phyloP scores from a whole-genome alignment of 345 rosid genomes.

The Linum usitatissimum region DNA sequence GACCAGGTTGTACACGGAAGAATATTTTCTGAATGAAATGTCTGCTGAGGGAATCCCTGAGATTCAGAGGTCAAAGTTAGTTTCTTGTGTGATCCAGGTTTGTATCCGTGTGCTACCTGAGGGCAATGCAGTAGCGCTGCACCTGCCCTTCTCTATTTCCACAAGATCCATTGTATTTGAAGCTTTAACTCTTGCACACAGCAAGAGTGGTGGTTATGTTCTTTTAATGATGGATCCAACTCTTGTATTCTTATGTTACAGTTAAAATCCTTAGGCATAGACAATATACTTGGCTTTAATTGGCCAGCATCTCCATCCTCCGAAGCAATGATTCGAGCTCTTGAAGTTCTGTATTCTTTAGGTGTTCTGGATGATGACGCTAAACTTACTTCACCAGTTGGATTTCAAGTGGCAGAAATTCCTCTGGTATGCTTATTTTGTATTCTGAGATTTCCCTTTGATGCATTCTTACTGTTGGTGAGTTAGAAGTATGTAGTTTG shows the following conservation, averaged over 20 bases:
- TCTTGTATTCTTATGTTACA: conserved; percentile 22
- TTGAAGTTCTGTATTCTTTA: conserved; percentile 86
- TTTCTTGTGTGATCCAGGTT: conserved; percentile 86
- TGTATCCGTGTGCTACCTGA: conserved; percentile 14
- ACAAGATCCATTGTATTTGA: neutral
- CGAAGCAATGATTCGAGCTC: conserved; percentile 82
- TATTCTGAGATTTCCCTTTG: neutral
- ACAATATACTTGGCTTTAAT: conserved; percentile 83
- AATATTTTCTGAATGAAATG: conserved; percentile 72
- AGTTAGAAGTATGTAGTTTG: neutral
- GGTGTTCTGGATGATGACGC: conserved; percentile 92
- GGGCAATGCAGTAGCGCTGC: neutral
- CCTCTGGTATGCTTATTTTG: conserved; percentile 48
- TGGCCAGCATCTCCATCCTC: conserved; percentile 97
- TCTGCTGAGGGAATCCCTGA: conserved; percentile 80
- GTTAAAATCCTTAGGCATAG: conserved; percentile 93
- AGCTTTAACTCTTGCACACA: neutral
- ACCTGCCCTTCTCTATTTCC: neutral
- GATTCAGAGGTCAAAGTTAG: conserved; percentile 90
- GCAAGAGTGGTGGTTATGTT: neutral
- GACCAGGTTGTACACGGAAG: conserved; percentile 77
- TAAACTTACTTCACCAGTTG: conserved; percentile 91
- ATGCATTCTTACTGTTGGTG: neutral
- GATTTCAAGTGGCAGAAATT: conserved; percentile 96
- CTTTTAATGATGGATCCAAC: conserved; percentile 2